Evolutionary conservation across 768 basidiomycete species (phyloP).

Genomic region (Leucogyrophana mollusca): DNA sequence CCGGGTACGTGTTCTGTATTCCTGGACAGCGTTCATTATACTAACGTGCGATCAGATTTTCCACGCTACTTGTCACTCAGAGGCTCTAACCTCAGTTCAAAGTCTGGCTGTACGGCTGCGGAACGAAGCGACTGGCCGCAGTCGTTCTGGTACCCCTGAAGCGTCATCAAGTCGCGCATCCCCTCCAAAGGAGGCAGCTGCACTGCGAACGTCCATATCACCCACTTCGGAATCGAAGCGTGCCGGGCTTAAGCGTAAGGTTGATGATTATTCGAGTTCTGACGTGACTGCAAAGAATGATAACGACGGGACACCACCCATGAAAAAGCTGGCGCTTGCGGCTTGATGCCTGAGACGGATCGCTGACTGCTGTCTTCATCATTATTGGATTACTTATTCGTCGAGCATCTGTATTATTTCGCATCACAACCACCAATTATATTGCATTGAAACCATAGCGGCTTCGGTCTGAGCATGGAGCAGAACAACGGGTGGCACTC

Average conservation of each 20-base stretch:
- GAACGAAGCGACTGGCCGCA: conserved; percentile 55
- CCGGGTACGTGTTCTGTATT: conserved; percentile 50
- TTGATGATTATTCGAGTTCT: conserved; percentile 43
- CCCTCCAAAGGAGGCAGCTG: conserved; percentile 31
- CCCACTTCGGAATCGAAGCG: conserved; percentile 53
- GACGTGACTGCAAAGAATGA: conserved; percentile 32
- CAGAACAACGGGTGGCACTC: no score
- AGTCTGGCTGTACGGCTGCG: conserved; percentile 69
- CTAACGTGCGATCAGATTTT: conserved; percentile 60
- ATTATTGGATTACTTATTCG: conserved; percentile 32
- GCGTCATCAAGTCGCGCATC: conserved; percentile 33
- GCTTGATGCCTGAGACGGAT: conserved; percentile 15
- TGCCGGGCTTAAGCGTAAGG: conserved; percentile 75
- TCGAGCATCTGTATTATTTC: conserved; percentile 24
- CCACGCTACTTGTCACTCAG: conserved; percentile 93
- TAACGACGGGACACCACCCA: conserved; percentile 55
- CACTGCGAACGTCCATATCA: conserved; percentile 40
- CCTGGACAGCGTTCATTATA: neutral
- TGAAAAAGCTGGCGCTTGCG: conserved; percentile 63
- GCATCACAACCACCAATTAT: neutral
- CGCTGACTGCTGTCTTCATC: conserved; percentile 13
- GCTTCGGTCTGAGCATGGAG: no score
- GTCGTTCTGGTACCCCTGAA: conserved; percentile 81
- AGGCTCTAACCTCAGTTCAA: conserved; percentile 63
- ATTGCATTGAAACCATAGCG: no score